Conservation (phyloP, 805 yeast genomes). For the Myxozyma sirexii region DNA sequence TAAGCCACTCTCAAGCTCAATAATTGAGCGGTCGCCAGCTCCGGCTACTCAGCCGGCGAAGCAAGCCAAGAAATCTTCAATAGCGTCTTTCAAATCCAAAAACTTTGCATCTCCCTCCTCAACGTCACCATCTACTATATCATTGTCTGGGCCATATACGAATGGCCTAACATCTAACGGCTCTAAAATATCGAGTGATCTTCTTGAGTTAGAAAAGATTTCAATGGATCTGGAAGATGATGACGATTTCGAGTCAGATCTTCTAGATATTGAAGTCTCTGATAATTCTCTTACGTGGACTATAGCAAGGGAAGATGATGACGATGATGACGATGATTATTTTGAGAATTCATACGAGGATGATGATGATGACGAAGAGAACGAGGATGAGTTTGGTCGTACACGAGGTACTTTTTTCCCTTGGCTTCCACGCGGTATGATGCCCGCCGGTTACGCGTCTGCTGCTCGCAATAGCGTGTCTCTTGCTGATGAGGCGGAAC, state of each 20-base stretch:
- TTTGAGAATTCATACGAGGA: constrained; percentile 45
- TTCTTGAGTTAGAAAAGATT: constrained; percentile 35
- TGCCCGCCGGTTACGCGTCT: constrained; percentile 11
- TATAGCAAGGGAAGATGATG: constrained; percentile 54
- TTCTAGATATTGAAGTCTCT: constrained; percentile 40
- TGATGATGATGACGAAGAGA: constrained; percentile 48
- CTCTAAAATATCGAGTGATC: constrained; percentile 9
- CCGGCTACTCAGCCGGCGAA: too few species aligned
- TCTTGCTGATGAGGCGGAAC: background rate
- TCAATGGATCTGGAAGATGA: constrained; percentile 42
- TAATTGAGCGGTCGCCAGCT: too few species aligned
- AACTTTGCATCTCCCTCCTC: background rate
- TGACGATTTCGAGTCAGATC: constrained; percentile 54
- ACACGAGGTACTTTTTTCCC: constrained; percentile 45
- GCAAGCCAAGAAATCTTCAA: constrained; percentile 1
- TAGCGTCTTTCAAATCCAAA: constrained; percentile 9
- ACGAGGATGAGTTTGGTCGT: constrained; percentile 44
- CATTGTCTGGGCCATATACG: background rate
- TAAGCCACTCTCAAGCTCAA: too few species aligned
- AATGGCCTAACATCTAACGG: background rate
- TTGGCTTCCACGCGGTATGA: constrained; percentile 27
- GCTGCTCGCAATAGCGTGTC: background rate
- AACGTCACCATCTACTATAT: background rate
- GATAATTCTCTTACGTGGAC: constrained; percentile 24
- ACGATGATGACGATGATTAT: constrained; percentile 43